A percentile compares a stretch with the other conserved stretches of the same genome.
These are phyloP conservation scores for Xerocomellus dryophilus DNA, from an alignment of 768 basidiomycete genomes.

Conservation along the genomic window DNA sequence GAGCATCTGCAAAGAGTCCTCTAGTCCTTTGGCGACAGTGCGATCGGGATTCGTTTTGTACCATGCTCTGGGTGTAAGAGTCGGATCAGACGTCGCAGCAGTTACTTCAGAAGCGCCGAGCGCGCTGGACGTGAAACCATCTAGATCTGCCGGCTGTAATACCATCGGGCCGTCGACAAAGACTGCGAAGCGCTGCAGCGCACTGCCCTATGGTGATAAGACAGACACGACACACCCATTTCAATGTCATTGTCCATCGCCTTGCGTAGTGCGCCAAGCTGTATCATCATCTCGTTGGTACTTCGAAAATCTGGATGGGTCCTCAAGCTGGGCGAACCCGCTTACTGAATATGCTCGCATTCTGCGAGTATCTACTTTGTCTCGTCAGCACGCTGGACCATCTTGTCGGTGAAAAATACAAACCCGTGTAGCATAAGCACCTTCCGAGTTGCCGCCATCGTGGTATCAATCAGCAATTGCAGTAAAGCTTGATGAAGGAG, in stretches of 20 bases:
- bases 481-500: not conserved
- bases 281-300: not conserved
- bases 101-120: slow-evolving; percentile 41
- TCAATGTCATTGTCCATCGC: slow-evolving; percentile 63
- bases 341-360: slow-evolving; percentile 66
- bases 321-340: slow-evolving; percentile 43
- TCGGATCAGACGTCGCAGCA: slow-evolving; percentile 42
- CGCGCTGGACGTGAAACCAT: slow-evolving; percentile 23
- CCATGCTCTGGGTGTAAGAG: slow-evolving; percentile 66
- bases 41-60: slow-evolving; percentile 57
- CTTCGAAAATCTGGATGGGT: not conserved
- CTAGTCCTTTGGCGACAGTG: slow-evolving; percentile 52
- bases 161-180: slow-evolving; percentile 72
- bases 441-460: slow-evolving; percentile 30
- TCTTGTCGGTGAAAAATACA: slow-evolving; percentile 4
- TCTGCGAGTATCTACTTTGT: slow-evolving; percentile 62
- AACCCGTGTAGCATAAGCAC: slow-evolving; percentile 49
- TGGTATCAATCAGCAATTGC: not conserved
- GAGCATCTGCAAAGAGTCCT: slow-evolving; percentile 52
- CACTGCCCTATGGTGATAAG: not conserved
- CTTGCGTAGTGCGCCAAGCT: slow-evolving; percentile 75
- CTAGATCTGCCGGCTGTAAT: slow-evolving; percentile 63
- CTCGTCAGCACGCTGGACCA: not conserved
- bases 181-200: slow-evolving; percentile 40
- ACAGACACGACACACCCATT: slow-evolving; percentile 43